Base-by-base conservation (phyloP, 2,329 filamentous ascomycete genomes). In the Aspergillus aculeatinus region DNA sequence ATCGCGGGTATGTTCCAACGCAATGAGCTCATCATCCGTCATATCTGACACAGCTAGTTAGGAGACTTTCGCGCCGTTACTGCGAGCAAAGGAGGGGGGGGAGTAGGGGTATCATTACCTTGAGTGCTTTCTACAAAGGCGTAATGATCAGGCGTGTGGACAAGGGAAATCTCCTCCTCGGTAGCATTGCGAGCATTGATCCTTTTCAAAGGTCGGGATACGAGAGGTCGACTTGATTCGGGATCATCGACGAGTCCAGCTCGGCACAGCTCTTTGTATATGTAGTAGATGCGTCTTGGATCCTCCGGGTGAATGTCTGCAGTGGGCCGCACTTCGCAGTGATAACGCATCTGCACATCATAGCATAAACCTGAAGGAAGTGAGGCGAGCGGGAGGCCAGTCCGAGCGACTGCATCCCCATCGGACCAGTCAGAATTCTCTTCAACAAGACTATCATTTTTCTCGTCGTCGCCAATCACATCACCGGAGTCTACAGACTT, bases 331-430 rank as follows among this genome's bases (percentile, higher is more conserved):
- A 91, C 87, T 72, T 97, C 96, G 57, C 92, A 90, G 74, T 99
- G 95, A 62, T 96, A 89, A 62, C 95, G 92, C 95, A 99, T 99
- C 33, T 94, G 87, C 59, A 91, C 88, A 78, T 99, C 95, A 73
- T 98, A 99, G 66, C 91, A 94, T 62, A 89, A 87, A 3, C 91
- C 91, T 0, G 90, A 93, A 0, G 89, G 85, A 1, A 91, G 80
- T 27, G 85, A 76, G 2, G 77, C 72, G 27, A 76, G 62, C 1
- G 78, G 75, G n/a, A 81, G 70, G 10, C 77, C 77, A 77, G 80
- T 59, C 77, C 77, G 71, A 7, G 64, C 63, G 7, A 67, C 63
- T 48, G 63, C 56, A 31, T 73, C 72, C 5, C 76, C 73, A n/a
- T 77, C 72, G 48, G 76, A 75, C 71, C 75, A 77, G 60, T 78